These are phyloP conservation scores for Puya raimondii DNA, from an alignment of 176 grass and related monocot species.

Conservation along the genomic window DNA sequence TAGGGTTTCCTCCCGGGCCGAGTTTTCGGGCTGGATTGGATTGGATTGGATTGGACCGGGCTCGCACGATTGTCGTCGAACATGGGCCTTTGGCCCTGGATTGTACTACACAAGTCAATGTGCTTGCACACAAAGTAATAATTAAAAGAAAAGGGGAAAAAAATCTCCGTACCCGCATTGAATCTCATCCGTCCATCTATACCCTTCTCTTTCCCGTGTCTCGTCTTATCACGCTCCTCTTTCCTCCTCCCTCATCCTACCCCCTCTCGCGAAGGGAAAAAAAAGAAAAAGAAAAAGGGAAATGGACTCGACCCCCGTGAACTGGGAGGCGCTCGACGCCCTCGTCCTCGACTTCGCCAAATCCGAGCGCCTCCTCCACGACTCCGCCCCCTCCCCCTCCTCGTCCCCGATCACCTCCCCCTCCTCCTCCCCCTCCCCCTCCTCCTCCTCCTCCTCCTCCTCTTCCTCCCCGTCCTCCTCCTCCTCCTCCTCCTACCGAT, in stretches of 20 bases:
- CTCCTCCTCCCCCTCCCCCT: slow-evolving; percentile 13
- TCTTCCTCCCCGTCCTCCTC: slow-evolving; percentile 11
- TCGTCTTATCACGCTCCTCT: background rate
- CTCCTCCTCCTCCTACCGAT: slow-evolving; percentile 42
- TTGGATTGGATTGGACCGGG: too few species aligned
- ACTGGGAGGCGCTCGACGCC: slow-evolving; percentile 26
- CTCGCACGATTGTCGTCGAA: too few species aligned
- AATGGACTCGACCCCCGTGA: slow-evolving; percentile 26
- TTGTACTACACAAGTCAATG: too few species aligned
- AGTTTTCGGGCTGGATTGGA: too few species aligned
- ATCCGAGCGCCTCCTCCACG: slow-evolving; percentile 35
- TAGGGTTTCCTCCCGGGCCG: too few species aligned
- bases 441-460: slow-evolving; percentile 13
- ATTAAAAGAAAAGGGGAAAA: too few species aligned
- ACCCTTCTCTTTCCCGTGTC: background rate
- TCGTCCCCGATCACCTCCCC: slow-evolving; percentile 9
- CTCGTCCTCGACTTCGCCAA: slow-evolving; percentile 27
- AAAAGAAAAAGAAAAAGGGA: too few species aligned
- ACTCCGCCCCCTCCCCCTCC: slow-evolving; percentile 20
- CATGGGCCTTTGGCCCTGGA: too few species aligned
- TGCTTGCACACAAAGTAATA: too few species aligned
- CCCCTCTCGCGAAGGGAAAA: background rate
- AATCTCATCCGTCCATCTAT: background rate
- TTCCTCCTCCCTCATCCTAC: slow-evolving; percentile 2
- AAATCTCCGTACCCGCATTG: too few species aligned